phyloP scores from a whole-genome alignment of 2,329 filamentous ascomycete genomes.

The Aspergillus tanneri region DNA sequence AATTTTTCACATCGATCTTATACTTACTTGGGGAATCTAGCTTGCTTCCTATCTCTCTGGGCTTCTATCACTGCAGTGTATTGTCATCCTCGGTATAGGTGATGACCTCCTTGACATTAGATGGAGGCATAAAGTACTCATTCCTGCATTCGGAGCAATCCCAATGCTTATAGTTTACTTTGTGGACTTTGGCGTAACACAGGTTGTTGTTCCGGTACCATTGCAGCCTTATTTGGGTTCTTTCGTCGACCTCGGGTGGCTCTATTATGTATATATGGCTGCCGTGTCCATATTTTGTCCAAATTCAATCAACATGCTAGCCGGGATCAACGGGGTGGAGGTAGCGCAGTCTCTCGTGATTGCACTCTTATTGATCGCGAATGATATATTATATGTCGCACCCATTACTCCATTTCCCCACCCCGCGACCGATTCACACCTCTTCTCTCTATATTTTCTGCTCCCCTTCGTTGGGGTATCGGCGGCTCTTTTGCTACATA shows the following conservation, averaged over 20 bases:
- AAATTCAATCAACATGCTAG: constrained; percentile 99
- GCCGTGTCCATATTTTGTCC: constrained; percentile 95
- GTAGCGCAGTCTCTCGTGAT: constrained; percentile 92
- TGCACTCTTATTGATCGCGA: constrained; percentile 76
- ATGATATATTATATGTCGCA: constrained; percentile 81
- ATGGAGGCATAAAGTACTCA: constrained; percentile 98
- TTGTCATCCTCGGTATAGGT: constrained; percentile 85
- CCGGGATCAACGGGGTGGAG: constrained; percentile 98
- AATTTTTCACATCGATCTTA: not conserved
- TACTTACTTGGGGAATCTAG: constrained; percentile 46
- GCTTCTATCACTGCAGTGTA: constrained; percentile 86
- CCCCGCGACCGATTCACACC: constrained; percentile 89
- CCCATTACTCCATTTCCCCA: constrained; percentile 77
- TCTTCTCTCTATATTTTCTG: constrained; percentile 93
- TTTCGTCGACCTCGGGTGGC: constrained; percentile 74
- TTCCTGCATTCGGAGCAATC: constrained; percentile 88
- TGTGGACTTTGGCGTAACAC: constrained; percentile 96
- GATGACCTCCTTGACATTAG: constrained; percentile 98
- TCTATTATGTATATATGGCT: constrained; percentile 98
- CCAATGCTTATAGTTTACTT: constrained; percentile 96
- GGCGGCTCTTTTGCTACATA: constrained; percentile 79
- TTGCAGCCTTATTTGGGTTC: constrained; percentile 81
- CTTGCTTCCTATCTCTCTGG: constrained; percentile 93
- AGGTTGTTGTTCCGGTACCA: constrained; percentile 84
- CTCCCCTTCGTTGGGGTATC: constrained; percentile 94